A percentile compares a stretch with the other conserved stretches of the same genome.
Conservation (phyloP, 352 stramenopile genomes). For the Lagenidium sp. region DNA sequence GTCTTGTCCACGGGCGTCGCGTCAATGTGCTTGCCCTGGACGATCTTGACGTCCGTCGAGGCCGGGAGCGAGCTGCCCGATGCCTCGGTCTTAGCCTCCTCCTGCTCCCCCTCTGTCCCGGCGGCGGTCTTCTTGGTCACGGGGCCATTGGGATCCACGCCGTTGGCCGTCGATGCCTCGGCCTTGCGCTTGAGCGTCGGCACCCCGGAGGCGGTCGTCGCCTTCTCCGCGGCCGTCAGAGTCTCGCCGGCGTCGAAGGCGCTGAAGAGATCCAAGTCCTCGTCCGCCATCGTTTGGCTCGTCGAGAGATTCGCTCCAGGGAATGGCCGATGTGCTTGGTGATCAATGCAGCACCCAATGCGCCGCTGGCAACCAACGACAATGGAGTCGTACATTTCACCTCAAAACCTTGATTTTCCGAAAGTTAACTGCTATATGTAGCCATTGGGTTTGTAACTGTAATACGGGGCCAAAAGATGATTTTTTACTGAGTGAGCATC, state of each 20-base stretch:
- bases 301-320: no score
- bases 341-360: not conserved
- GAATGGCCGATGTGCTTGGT: no score
- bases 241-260: conserved; percentile 87
- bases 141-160: conserved; percentile 27
- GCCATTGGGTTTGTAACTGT: conserved; percentile 1
- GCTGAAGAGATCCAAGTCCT: conserved; percentile 92
- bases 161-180: conserved; percentile 5
- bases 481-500: conserved; percentile 5
- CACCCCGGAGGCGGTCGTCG: conserved; percentile 6
- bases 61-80: conserved; percentile 7
- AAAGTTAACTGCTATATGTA: no score
- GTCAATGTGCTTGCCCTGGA: conserved; percentile 71
- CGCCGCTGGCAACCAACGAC: not conserved
- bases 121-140: conserved; percentile 44
- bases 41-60: conserved; percentile 49
- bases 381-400: conserved; percentile 3
- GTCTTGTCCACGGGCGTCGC: conserved; percentile 33
- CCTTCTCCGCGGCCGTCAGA: conserved; percentile 47
- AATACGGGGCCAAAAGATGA: no score
- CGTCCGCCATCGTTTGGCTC: conserved; percentile 42
- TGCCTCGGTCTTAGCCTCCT: not conserved
- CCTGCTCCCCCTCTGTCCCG: not conserved
- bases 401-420: conserved; percentile 19
- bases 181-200: conserved; percentile 65